These are phyloP conservation scores for Ophiocordyceps camponoti-saundersi DNA, from an alignment of 2,329 filamentous ascomycete genomes.

Conservation along the genomic window DNA sequence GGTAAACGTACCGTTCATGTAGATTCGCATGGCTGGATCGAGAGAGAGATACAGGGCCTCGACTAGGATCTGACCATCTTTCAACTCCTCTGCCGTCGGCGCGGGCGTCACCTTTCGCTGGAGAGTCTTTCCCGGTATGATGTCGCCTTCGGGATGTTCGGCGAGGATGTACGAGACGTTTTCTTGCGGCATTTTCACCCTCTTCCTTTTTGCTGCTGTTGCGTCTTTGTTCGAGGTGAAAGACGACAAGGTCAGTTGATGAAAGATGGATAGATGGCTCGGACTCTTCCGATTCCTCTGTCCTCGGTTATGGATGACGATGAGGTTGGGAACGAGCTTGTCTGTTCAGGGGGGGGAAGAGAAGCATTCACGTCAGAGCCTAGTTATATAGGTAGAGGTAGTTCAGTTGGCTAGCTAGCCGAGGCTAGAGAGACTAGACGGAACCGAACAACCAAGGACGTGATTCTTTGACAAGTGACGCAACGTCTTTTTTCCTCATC, in stretches of 20 bases:
- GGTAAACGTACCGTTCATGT: conserved; percentile 38
- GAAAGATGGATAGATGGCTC: not conserved
- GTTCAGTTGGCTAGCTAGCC: too few species aligned
- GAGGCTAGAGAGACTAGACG: too few species aligned
- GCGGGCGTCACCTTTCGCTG: conserved; percentile 30
- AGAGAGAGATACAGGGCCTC: conserved; percentile 48
- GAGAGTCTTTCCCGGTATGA: conserved; percentile 52
- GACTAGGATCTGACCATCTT: conserved; percentile 47
- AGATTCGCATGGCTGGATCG: conserved; percentile 62
- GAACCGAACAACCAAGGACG: too few species aligned
- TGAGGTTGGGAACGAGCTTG: not conserved
- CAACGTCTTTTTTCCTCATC: too few species aligned
- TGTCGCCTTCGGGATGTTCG: conserved; percentile 40
- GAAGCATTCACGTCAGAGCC: too few species aligned
- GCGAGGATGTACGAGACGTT: conserved; percentile 41
- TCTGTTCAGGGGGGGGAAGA: too few species aligned
- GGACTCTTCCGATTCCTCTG: not conserved
- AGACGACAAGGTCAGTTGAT: too few species aligned
- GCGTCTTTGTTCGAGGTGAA: conserved; percentile 9
- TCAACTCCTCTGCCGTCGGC: conserved; percentile 32
- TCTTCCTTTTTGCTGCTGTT: too few species aligned
- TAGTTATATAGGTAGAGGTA: too few species aligned
- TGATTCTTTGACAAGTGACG: too few species aligned
- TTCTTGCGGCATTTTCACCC: conserved; percentile 16
- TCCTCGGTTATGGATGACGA: too few species aligned